These are phyloP conservation scores for Starmerella floricola DNA, from an alignment of 805 yeast genomes.

Conservation along the genomic window DNA sequence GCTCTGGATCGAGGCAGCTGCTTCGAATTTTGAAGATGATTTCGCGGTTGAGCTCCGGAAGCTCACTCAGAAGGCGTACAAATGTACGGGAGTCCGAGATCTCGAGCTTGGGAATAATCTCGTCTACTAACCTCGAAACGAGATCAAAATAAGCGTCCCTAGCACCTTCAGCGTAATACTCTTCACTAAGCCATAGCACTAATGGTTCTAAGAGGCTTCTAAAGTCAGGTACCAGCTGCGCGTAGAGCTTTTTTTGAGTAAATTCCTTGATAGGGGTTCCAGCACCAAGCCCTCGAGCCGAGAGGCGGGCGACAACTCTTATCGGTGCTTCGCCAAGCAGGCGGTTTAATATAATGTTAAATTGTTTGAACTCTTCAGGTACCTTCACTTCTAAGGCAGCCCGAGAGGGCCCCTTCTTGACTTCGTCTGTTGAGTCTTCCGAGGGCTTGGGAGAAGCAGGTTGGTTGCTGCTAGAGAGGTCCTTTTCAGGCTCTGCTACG, in stretches of 20 bases:
- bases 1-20: conserved; percentile 72
- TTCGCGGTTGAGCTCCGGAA: conserved; percentile 58
- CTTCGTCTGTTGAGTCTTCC: conserved; percentile 23
- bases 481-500: too few relatives aligned
- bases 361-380: conserved; percentile 10
- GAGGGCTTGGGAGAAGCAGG: too few relatives aligned
- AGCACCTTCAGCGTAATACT: conserved; percentile 71
- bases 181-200: conserved; percentile 90
- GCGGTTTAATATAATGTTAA: conserved; percentile 10
- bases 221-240: conserved; percentile 61
- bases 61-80: conserved; percentile 71
- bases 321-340: conserved; percentile 15
- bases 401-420: conserved; percentile 12
- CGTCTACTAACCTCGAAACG: conserved; percentile 61
- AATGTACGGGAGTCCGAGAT: conserved; percentile 67
- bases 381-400: conserved; percentile 18
- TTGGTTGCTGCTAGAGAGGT: conserved; percentile 42
- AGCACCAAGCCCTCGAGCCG: conserved; percentile 51
- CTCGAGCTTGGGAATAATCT: conserved; percentile 74
- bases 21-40: conserved; percentile 57
- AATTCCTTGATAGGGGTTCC: conserved; percentile 31
- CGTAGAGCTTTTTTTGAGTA: conserved; percentile 58
- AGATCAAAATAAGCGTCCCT: conserved; percentile 83
- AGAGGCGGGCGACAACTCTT: conserved; percentile 17
- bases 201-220: conserved; percentile 60